Percentiles rank a stretch among this genome's conserved stretches.
These are phyloP conservation scores for Nicotiana otophora DNA, from an alignment of 257 asterid species.

Conservation along the genomic window DNA sequence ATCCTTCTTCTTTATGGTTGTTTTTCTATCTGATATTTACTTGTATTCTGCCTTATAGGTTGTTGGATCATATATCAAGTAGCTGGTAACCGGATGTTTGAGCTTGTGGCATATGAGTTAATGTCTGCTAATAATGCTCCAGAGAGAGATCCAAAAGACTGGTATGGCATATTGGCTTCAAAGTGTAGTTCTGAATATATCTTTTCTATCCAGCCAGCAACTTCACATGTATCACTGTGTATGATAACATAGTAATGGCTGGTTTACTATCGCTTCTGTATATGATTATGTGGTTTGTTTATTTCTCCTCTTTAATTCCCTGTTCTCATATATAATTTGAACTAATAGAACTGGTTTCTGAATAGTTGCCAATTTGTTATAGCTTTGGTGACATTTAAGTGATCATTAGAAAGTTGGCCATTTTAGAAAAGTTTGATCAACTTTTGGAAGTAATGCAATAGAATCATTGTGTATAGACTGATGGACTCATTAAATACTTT, in stretches of 20 bases:
- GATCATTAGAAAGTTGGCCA: not conserved
- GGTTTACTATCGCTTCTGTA: not conserved
- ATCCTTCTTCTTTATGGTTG: not conserved
- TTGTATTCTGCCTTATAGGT: conserved; percentile 41
- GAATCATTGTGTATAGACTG: not conserved
- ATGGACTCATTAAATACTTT: conserved; percentile 12
- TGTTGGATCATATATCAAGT: conserved; percentile 81
- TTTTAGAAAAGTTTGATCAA: not conserved
- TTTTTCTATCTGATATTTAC: not conserved
- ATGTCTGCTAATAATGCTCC: conserved; percentile 98
- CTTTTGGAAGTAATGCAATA: not conserved
- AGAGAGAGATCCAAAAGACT: conserved; percentile 94
- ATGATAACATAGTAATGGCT: not conserved
- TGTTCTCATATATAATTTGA: not conserved
- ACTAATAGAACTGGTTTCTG: not conserved
- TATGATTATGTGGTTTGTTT: not conserved
- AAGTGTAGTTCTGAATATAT: not conserved
- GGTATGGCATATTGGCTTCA: conserved; percentile 40
- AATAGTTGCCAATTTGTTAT: not conserved
- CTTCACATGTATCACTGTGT: not conserved
- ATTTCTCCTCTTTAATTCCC: not conserved
- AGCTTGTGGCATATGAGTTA: conserved; percentile 70
- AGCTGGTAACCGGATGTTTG: conserved; percentile 44
- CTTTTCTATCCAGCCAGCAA: not conserved
- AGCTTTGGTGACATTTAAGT: not conserved